Evolutionary conservation across 164 flowering plant genomes (phyloP), one percentile per base, ranked within the genome.

Genomic region (Umbellularia californica): DNA sequence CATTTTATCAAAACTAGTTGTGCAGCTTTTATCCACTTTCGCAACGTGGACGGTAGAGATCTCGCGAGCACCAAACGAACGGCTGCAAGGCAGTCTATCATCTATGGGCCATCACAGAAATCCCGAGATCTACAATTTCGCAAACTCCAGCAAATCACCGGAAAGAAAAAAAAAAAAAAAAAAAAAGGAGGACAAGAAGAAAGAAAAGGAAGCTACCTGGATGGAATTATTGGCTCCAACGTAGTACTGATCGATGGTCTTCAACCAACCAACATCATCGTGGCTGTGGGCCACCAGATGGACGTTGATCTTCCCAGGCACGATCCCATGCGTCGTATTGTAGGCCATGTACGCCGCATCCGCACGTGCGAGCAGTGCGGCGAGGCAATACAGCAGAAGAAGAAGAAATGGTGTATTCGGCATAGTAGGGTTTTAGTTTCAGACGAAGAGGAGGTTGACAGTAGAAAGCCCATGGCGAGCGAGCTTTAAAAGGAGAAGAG

Each of bases 251-350:
- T 93, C 97, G 75, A 93, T 84, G 10, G 98, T 93, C 83, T 94
- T 94, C 78, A 94, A 78, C 97, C 98, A 94, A 0, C 98, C 97
- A 58, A 94, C 98, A 70, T 92, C 98, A 52, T 92, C 97, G 76
- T 94, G 98, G 0, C 93, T 73, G 80, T 94, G 98, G 74, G 97
- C 81, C 67, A 94, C 97, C 87, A 94, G 78, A 77, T 94, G 98
- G 20, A 94, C 94, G 80, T 94, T 94, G 25, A 94, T 62, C 66
- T 92, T 92, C 4, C 82, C 92, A 2, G 85, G 81, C 28, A 87
- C 89, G n/a, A 84, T 76, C 27, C 82, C 69, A 22, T 70, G 80
- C 10, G 88, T 76, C 52, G 97, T 93, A 77, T 91, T 88, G 78
- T 93, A 93, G 5, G 78, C 79, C 35, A 87, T 76, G 68, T 79